Evolutionary conservation across 495 filamentous ascomycete species (phyloP).

Genomic region (Penicillium samsonianum): DNA sequence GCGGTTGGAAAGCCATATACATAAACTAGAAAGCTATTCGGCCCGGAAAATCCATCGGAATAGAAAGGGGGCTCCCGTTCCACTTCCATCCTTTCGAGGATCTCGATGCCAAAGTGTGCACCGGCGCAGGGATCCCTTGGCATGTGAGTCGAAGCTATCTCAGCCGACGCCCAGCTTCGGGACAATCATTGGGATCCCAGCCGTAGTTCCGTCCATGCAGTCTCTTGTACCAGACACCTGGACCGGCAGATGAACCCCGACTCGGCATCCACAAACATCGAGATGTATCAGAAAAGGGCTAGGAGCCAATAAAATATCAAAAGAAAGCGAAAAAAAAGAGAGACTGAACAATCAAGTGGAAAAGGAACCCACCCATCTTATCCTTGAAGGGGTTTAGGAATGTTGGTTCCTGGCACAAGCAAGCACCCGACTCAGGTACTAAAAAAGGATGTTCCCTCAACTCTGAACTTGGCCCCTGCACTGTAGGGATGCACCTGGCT

Average conservation of each 20-base stretch:
- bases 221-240: conserved; percentile 1
- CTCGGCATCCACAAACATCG: conserved; percentile 1
- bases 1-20: neutral
- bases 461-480: conserved; percentile 14
- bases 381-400: neutral
- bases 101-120: neutral
- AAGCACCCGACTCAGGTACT: conserved; percentile 13
- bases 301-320: neutral
- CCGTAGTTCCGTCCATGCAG: conserved; percentile 11
- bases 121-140: conserved; percentile 28
- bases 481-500: conserved; percentile 16
- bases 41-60: conserved; percentile 4
- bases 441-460: conserved; percentile 2
- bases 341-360: neutral
- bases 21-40: neutral
- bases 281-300: conserved; percentile 2
- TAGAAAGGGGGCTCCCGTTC: neutral
- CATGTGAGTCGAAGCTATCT: conserved; percentile 27
- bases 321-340: neutral
- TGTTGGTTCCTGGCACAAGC: conserved; percentile 9
- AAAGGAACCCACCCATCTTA: conserved; percentile 7
- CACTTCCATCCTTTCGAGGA: conserved; percentile 5
- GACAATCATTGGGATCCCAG: conserved; percentile 27
- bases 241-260: conserved; percentile 5
- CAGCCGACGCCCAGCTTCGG: conserved; percentile 26